phyloP scores from a whole-genome alignment of 2,329 filamentous ascomycete species.

The Calonectria honghensis region DNA sequence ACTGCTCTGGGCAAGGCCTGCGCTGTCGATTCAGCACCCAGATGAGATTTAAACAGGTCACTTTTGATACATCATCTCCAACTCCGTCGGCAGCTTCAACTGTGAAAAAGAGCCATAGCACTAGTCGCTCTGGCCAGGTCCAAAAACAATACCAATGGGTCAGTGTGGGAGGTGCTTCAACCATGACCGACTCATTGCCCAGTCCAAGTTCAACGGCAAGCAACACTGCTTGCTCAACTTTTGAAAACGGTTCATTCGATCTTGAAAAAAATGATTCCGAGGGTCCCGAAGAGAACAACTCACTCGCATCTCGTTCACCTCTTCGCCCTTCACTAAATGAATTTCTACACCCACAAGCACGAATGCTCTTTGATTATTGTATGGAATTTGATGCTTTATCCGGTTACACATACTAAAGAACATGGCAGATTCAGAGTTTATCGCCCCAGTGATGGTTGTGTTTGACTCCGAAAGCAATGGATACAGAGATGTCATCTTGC shows the following conservation, averaged over 20 bases:
- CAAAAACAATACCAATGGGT: slow-evolving; percentile 47
- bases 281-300: neutral
- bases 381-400: slow-evolving; percentile 9
- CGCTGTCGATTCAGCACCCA: slow-evolving; percentile 61
- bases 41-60: slow-evolving; percentile 36
- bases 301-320: neutral
- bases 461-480: slow-evolving; percentile 61
- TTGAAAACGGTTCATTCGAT: neutral
- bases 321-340: slow-evolving; percentile 53
- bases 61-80: neutral
- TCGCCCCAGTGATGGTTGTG: slow-evolving; percentile 64
- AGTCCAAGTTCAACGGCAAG: neutral
- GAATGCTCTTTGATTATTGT: slow-evolving; percentile 62
- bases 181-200: slow-evolving; percentile 2
- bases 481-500: slow-evolving; percentile 62
- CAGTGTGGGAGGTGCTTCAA: slow-evolving; percentile 33
- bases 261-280: slow-evolving; percentile 7
- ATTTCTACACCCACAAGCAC: slow-evolving; percentile 53
- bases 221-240: accelerated
- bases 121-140: neutral
- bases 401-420: neutral
- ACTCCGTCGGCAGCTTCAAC: neutral
- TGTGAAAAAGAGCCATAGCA: neutral
- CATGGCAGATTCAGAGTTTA: slow-evolving; percentile 57
- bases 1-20: slow-evolving; percentile 62